Conservation (phyloP, 2,329 filamentous ascomycete genomes). For the Clarireedia monteithiana region DNA sequence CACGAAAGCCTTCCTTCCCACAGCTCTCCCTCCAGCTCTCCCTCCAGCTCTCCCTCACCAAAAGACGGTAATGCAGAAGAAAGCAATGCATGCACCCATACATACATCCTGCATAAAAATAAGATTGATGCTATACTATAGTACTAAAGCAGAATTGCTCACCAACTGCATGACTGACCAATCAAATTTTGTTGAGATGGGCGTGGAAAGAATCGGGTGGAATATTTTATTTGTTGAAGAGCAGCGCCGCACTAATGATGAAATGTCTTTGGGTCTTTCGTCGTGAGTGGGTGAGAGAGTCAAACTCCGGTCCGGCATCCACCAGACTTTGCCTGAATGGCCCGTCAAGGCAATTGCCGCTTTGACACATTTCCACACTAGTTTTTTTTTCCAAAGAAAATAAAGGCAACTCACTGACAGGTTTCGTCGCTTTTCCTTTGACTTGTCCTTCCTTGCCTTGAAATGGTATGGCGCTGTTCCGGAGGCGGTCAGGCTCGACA, state of each 20-base stretch:
- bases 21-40: too few relatives aligned
- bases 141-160: neutral
- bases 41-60: too few relatives aligned
- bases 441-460: neutral
- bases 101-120: slow-evolving; percentile 6
- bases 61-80: slow-evolving; percentile 1
- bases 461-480: neutral
- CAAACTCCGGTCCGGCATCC: neutral
- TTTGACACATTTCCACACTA: neutral
- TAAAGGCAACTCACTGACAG: neutral
- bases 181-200: neutral
- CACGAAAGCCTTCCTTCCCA: too few relatives aligned
- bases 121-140: neutral
- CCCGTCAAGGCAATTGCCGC: neutral
- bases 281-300: neutral
- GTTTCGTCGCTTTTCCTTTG: neutral
- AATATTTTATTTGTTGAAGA: neutral
- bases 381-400: neutral
- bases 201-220: neutral
- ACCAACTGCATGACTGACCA: neutral
- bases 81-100: neutral
- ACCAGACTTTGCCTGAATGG: neutral
- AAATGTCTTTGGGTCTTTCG: neutral
- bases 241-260: neutral
- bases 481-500: neutral